Percentiles rank a stretch among this genome's conserved stretches.
These are phyloP conservation scores for Pisolithus thermaeus DNA, from an alignment of 1,284 basidiomycete species.

Conservation along the genomic window DNA sequence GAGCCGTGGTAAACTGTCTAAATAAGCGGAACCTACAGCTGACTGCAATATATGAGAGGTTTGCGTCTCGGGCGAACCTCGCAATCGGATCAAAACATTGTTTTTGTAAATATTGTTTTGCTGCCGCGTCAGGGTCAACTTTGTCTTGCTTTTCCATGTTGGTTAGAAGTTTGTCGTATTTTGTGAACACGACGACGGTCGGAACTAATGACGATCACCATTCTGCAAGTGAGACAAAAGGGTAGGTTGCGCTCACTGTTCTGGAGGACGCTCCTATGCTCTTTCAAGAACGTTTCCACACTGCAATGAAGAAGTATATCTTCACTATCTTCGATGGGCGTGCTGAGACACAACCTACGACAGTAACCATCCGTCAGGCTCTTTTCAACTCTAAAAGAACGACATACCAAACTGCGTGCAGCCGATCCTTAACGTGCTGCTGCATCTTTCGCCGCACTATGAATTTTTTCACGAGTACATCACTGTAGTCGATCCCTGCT, in stretches of 20 bases:
- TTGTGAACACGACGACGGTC: background rate
- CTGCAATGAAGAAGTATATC: background rate
- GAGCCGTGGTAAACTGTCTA: background rate
- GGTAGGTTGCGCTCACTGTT: background rate
- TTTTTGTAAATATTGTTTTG: background rate
- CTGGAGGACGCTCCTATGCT: background rate
- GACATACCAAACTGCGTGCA: constrained; percentile 3
- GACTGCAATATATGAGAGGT: too few relatives aligned
- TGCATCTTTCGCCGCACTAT: background rate
- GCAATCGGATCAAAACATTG: background rate
- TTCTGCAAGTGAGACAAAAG: background rate
- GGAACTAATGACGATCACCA: background rate
- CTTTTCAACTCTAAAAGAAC: background rate
- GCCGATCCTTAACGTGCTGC: background rate
- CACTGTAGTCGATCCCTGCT: constrained; percentile 15
- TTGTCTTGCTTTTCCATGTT: background rate
- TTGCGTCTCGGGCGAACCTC: too few relatives aligned
- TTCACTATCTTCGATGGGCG: background rate
- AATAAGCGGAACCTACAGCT: background rate
- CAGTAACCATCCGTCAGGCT: background rate
- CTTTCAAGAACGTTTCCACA: background rate
- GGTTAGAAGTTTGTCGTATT: background rate
- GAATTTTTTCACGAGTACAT: constrained; percentile 14
- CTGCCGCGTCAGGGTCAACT: background rate
- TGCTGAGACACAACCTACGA: background rate